A percentile compares a stretch with the other conserved stretches of the same genome.
These are phyloP conservation scores for Polyplosphaeria fusca DNA, from an alignment of 495 filamentous ascomycete genomes.

Conservation along the genomic window DNA sequence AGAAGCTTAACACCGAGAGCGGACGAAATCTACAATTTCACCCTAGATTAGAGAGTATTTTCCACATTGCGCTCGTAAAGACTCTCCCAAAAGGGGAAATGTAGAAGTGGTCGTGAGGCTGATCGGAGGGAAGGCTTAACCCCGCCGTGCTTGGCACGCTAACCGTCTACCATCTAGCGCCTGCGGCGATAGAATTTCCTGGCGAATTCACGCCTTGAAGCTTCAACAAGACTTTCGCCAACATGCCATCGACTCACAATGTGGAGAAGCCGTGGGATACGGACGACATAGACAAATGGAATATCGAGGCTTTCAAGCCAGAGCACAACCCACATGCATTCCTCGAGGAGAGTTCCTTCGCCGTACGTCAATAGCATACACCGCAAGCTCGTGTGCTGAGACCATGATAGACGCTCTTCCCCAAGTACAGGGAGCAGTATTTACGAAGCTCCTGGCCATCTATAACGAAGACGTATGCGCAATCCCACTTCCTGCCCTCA, in stretches of 20 bases:
- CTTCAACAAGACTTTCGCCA: constrained; percentile 8
- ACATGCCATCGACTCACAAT: constrained; percentile 92
- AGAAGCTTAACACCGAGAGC: too few relatives aligned
- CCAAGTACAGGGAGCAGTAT: constrained; percentile 96
- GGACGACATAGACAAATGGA: constrained; percentile 95
- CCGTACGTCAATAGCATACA: too few relatives aligned
- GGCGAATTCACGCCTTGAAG: neutral
- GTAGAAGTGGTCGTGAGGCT: neutral
- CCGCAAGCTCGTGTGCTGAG: too few relatives aligned
- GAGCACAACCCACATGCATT: constrained; percentile 83
- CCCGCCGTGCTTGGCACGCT: constrained; percentile 4
- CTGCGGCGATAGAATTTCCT: neutral
- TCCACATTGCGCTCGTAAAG: too few relatives aligned
- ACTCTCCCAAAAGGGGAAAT: neutral
- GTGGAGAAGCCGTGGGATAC: constrained; percentile 97
- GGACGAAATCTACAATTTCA: too few relatives aligned
- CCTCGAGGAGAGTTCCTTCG: constrained; percentile 87
- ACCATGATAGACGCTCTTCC: too few relatives aligned
- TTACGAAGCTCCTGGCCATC: constrained; percentile 87
- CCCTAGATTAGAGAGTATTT: too few relatives aligned
- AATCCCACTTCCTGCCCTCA: too few relatives aligned
- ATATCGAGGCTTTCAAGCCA: constrained; percentile 75
- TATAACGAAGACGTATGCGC: constrained; percentile 69
- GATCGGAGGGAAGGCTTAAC: too few relatives aligned
- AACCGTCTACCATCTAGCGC: neutral